Base-by-base conservation (phyloP, 2,329 filamentous ascomycete genomes). In the Gremmenia infestans region DNA sequence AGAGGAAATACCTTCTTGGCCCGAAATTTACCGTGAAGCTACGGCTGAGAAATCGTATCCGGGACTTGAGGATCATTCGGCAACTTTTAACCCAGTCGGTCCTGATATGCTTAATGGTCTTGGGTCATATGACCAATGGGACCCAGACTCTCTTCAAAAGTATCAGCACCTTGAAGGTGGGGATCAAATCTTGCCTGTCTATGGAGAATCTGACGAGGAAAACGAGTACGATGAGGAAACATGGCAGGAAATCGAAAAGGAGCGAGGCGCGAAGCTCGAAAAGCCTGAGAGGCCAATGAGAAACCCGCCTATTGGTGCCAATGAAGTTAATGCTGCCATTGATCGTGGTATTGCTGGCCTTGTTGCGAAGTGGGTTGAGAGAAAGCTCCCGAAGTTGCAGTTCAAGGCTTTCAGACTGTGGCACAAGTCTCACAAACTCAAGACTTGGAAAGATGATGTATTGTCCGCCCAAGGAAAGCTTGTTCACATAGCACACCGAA, bases 391-490 rank as follows among this genome's bases (percentile, higher is more conserved):
- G 0, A 80, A 75, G 52, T 73, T 81, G 14, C 72, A 82, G 54
- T 69, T 68, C 5, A 83, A 78, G 55, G 87, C 87, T 0, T 79
- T 81, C 65, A 70, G 67, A 3, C 62, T 87, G 2, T 95, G 89
- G 90, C 67, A 69, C 23, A 71, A 76, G 40, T 81, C 81, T 32
- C 81, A 76, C 50, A 74, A 72, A 9, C 67, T 70, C 43, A 36
- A 70, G 59, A 64, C 70, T 68, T 61, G 72, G 35, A 69, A 71
- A 12, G 54, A 59, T 1, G 72, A 78, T 25, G 77, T 86, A 17
- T 67, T 73, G 1, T 61, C 65, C 7, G 74, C 80, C n/a, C 72
- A 73, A 9, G 65, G 64, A 5, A 66, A 73, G 4, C 74, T 82
- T 9, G 67, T 72, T 4, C 66, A 73, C 8, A 74, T 81, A 7